Evolutionary conservation across 2,329 filamentous ascomycete genomes (phyloP), one percentile per base, ranked within the genome.

Genomic region (Cladophialophora psammophila): DNA sequence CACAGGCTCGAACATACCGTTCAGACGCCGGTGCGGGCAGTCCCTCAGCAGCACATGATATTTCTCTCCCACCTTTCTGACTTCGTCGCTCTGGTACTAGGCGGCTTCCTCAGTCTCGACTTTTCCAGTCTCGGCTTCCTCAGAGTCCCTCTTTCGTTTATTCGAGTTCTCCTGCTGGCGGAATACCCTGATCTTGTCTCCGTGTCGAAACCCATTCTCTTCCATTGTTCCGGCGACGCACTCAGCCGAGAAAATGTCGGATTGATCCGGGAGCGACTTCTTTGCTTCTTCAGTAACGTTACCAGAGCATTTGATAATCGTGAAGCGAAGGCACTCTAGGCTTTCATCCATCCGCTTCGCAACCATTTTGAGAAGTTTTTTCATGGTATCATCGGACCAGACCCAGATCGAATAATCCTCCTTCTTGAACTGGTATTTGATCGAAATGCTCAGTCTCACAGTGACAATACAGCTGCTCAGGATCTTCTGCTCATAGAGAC

Each of bases 121-220:
- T 12, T 50, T n/a, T n/a, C n/a, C 5, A 10, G 20, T 26, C 13
- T 26, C 8, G 18, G 18, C 26, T 12, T 50, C 18, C 45, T 20
- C 15, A 3, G 20, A 50, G 18, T 50, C 20, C 45, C 18, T 50
- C 18, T 12, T 26, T 20, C 18, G 20, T 12, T 3, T 26, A 10
- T 13, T 42, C 13, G 18, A 10, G 18, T 20, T 50, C 45, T 26
- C 18, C 10, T 12, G 45, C 45, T 20, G 6, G 45, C 45, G 18
- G 18, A 10, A 67, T 10, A 64, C 60, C 8, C n/a, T 45, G 52
- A 67, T 64, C 7, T 10, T 4, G 31, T 55, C 60, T 15, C 60
- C 45, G 10, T 31, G 10, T 13, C 5, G 34, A 35, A 67, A 31
- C 9, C 65, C 65, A 35, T 67, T 67, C 31, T 67, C 42, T 32